Evolutionary conservation across 2,329 filamentous ascomycete species (phyloP).

Genomic region (Neocucurbitaria cava): DNA sequence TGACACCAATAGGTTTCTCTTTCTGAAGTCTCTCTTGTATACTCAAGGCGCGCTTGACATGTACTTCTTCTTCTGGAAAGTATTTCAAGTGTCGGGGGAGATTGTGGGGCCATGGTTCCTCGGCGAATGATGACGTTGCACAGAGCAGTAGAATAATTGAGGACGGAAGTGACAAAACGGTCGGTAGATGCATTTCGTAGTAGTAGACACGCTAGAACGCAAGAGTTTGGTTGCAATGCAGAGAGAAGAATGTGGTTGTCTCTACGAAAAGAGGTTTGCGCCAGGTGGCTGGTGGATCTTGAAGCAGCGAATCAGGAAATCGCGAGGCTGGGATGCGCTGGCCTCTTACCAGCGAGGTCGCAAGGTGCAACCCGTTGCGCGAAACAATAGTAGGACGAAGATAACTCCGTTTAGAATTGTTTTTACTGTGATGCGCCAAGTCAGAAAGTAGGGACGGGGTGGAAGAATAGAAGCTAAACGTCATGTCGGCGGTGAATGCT

Average conservation of each 20-base stretch:
- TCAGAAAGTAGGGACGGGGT: background rate
- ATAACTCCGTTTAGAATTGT: background rate
- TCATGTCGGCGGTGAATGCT: constrained; percentile 5
- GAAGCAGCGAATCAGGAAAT: constrained; percentile 33
- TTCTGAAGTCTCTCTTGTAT: constrained; percentile 48
- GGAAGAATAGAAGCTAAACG: background rate
- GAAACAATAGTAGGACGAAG: background rate
- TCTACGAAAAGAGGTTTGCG: background rate
- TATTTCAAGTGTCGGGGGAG: constrained; percentile 55
- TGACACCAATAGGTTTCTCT: constrained; percentile 66
- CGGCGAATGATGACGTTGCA: constrained; percentile 30
- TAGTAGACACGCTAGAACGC: background rate
- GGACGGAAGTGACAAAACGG: constrained; percentile 40
- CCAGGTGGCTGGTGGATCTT: constrained; percentile 43
- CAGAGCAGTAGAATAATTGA: constrained; percentile 38
- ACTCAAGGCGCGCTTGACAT: constrained; percentile 51
- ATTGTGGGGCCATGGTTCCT: constrained; percentile 55
- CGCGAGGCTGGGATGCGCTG: constrained; percentile 45
- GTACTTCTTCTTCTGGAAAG: constrained; percentile 56
- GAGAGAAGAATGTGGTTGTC: constrained; percentile 17
- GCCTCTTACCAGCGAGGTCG: constrained; percentile 27
- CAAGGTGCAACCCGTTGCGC: constrained; percentile 20
- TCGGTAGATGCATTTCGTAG: constrained; percentile 33
- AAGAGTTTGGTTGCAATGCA: constrained; percentile 13
- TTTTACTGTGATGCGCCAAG: background rate